Evolutionary conservation across 495 filamentous ascomycete genomes (phyloP).

Genomic region (Daldinia vernicosa): DNA sequence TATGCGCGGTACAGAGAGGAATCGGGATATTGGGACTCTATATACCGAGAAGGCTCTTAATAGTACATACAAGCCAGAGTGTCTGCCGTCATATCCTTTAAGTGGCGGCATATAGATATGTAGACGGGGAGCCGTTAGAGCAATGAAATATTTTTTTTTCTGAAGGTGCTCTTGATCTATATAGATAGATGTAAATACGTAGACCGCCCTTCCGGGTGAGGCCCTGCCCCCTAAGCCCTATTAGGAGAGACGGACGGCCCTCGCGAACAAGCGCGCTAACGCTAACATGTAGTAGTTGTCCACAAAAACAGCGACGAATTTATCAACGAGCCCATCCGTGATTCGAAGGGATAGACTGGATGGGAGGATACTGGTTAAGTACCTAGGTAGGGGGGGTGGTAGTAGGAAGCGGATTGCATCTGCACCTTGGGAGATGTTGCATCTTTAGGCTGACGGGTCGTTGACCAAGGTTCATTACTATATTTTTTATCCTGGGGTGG

Average conservation of each 20-base stretch:
- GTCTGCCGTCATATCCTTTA: constrained; percentile 10
- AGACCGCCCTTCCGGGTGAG: constrained; percentile 35
- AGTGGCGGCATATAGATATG: constrained; percentile 16
- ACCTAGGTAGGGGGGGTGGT: constrained; percentile 27
- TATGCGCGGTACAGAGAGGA: neutral
- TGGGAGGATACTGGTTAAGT: neutral
- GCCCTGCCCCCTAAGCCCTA: constrained; percentile 33
- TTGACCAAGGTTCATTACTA: constrained; percentile 18
- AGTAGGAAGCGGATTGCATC: constrained; percentile 41
- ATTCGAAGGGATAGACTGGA: constrained; percentile 39
- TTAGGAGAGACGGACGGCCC: constrained; percentile 33
- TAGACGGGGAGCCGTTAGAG: constrained; percentile 22
- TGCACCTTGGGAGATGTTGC: constrained; percentile 15
- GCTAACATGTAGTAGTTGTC: constrained; percentile 46
- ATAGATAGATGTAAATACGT: constrained; percentile 16
- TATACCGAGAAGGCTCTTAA: constrained; percentile 16
- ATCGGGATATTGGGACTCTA: constrained; percentile 20
- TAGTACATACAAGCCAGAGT: constrained; percentile 19
- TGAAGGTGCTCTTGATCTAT: constrained; percentile 4
- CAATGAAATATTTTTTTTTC: neutral
- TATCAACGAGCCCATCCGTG: constrained; percentile 37
- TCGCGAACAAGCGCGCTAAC: constrained; percentile 53
- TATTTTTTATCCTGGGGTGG: neutral
- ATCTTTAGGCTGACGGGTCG: constrained; percentile 46
- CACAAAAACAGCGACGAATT: constrained; percentile 56